Conservation (phyloP, 352 stramenopile genomes). For the Phytophthora melonis region DNA sequence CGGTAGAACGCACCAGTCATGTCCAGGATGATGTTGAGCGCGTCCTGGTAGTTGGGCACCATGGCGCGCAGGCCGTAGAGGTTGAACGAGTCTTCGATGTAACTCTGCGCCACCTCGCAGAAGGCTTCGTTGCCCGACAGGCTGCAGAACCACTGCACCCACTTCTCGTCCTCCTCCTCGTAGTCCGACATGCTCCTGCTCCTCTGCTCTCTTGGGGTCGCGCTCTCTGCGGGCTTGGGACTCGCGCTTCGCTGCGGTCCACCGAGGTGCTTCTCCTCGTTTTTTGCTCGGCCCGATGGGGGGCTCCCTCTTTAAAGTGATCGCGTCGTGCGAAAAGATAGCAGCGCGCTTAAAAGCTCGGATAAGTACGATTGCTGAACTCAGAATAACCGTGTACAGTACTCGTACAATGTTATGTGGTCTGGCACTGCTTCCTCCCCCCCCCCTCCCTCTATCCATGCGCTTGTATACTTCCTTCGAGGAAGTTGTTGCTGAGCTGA, state of each 20-base stretch:
- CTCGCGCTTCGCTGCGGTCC: constrained; percentile 35
- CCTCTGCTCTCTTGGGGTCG: not conserved
- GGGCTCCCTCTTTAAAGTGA: constrained; percentile 42
- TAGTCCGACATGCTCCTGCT: constrained; percentile 83
- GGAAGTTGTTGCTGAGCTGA: not conserved
- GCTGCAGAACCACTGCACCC: constrained; percentile 94
- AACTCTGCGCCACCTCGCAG: constrained; percentile 92
- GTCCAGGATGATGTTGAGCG: constrained; percentile 94
- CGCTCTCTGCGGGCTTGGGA: too few relatives aligned
- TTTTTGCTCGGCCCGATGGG: constrained; percentile 13
- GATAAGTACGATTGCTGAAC: not conserved
- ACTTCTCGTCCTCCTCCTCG: constrained; percentile 93
- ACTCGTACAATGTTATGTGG: too few relatives aligned
- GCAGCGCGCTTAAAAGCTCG: constrained; percentile 40
- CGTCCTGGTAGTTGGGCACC: constrained; percentile 91
- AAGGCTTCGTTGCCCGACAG: constrained; percentile 94
- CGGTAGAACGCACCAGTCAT: constrained; percentile 67
- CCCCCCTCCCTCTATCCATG: too few relatives aligned
- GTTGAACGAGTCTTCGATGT: constrained; percentile 96
- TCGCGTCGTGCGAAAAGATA: constrained; percentile 28
- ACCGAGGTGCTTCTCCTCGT: constrained; percentile 38
- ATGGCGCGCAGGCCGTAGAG: constrained; percentile 92
- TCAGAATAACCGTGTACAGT: not conserved
- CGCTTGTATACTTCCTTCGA: too few relatives aligned
- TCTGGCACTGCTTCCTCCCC: too few relatives aligned